phyloP scores from a whole-genome alignment of 306 rosid species.

The Malus orientalis region DNA sequence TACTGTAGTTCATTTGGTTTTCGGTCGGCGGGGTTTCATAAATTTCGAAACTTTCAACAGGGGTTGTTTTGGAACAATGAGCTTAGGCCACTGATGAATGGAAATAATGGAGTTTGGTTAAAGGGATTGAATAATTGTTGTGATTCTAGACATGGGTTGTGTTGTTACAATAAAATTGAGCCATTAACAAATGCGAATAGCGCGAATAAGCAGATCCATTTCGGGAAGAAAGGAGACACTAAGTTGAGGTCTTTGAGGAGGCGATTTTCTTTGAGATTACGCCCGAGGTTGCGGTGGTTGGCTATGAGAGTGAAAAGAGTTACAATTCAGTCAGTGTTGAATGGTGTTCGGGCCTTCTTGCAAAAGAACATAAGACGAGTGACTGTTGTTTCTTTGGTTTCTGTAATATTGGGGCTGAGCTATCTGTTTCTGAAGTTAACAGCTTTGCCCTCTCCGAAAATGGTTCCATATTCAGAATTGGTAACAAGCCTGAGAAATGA shows the following conservation, averaged over 20 bases:
- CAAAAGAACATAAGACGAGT: constrained; percentile 52
- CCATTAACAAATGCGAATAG: constrained; percentile 41
- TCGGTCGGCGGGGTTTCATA: constrained; percentile 27
- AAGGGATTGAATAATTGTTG: constrained; percentile 31
- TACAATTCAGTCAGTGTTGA: constrained; percentile 47
- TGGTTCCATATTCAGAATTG: constrained; percentile 83
- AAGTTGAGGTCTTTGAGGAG: constrained; percentile 26
- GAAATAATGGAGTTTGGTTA: constrained; percentile 24
- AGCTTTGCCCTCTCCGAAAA: constrained; percentile 48
- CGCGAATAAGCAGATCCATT: constrained; percentile 29
- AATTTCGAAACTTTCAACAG: constrained; percentile 23
- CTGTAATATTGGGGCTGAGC: constrained; percentile 55
- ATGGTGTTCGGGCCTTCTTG: constrained; percentile 40
- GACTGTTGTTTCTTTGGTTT: constrained; percentile 46
- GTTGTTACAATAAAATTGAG: constrained; percentile 37
- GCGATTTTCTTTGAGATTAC: constrained; percentile 64
- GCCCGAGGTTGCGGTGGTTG: constrained; percentile 68
- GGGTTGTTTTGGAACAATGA: constrained; percentile 30
- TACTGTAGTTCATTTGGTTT: constrained; percentile 28
- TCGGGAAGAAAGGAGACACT: constrained; percentile 31
- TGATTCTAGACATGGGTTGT: constrained; percentile 37
- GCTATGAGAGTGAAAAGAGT: constrained; percentile 46
- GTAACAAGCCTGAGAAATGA: constrained; percentile 54
- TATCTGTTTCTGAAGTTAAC: constrained; percentile 62
- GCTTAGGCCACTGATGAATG: constrained; percentile 13